Evolutionary conservation across 169 alveolate species (phyloP), one percentile per base, ranked within the genome.

Genomic region (Plasmodium reichenowi): DNA sequence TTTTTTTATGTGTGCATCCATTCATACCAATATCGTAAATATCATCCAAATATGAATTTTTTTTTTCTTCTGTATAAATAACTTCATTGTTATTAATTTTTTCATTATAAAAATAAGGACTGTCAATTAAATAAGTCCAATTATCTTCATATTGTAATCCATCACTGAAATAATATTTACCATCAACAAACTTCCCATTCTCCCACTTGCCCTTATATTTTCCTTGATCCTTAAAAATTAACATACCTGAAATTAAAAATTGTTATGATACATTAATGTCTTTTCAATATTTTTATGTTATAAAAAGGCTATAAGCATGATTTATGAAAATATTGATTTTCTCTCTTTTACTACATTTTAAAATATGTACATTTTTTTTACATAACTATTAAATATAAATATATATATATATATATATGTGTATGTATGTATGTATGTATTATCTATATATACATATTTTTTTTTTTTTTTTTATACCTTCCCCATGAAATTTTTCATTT

Each of bases 401-500:
- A 50, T 3, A 52, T 52, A 15, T 52, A 52, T 7, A 52, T 4
- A 52, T 52, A 5, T 52, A 52, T 52, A 5, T 52, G 12, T 15
- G 12, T 15, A 2, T 24, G 29, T 24, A 2, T 24, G 29, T 24
- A 2, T 24, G 29, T 24, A 1, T 24, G 29, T 24, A 24, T 24
- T 24, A 24, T 24, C 3, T 24, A 24, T 24, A 24, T 24, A 24
- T 24, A 24, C 29, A 24, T 24, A 24, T n/a, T 45, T 54, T n/a
- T 73, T 20, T 10, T 20, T 10, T 0, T 10, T 58, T 15, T 1
- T 10, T 2, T 68, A 20, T 58, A 78, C 89, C 89, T 24, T 78
- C 48, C 10, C 89, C 89, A 24, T 78, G 89, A 52, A 78, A 78
- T 26, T 78, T 78, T 24, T 78, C 76, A 63, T 78, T 78, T 70